A percentile compares a stretch with the other conserved stretches of the same genome.
These are phyloP conservation scores for Yamadazyma olivae DNA, from an alignment of 805 yeast species.

Conservation along the genomic window DNA sequence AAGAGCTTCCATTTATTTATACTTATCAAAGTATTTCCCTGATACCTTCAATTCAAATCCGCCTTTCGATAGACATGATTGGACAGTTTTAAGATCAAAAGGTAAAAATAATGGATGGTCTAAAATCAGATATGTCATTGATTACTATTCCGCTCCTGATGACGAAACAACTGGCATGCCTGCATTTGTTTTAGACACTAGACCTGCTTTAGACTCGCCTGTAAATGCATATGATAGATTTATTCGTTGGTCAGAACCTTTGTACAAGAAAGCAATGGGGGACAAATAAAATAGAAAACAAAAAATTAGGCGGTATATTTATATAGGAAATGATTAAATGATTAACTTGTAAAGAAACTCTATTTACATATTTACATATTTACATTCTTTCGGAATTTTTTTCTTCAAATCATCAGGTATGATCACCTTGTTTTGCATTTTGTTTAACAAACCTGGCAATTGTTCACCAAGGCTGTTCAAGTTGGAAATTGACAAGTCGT, in stretches of 20 bases:
- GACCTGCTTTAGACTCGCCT: constrained; percentile 85
- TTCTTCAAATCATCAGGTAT: constrained; percentile 14
- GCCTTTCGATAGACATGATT: constrained; percentile 98
- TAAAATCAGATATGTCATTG: constrained; percentile 87
- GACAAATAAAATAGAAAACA: constrained; percentile 13
- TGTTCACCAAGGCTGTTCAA: constrained; percentile 34
- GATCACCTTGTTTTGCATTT: too few relatives aligned
- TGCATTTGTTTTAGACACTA: constrained; percentile 85
- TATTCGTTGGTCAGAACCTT: constrained; percentile 61
- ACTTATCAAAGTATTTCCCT: constrained; percentile 71
- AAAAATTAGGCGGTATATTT: too few relatives aligned
- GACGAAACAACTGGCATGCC: constrained; percentile 86
- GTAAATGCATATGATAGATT: constrained; percentile 67
- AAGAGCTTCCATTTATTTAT: constrained; percentile 68
- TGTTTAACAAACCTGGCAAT: constrained; percentile 28
- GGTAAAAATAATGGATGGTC: constrained; percentile 51
- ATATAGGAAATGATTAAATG: too few relatives aligned
- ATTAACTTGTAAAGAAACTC: too few relatives aligned
- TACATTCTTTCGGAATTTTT: neutral
- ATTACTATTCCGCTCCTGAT: constrained; percentile 94
- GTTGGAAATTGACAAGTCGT: constrained; percentile 31
- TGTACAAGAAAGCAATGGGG: constrained; percentile 72
- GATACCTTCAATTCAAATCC: constrained; percentile 67
- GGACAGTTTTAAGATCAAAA: constrained; percentile 82
- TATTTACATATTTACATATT: constrained; percentile 8